A percentile compares a stretch with the other conserved stretches of the same genome.
These are phyloP conservation scores for Penicillium sp. DNA, from an alignment of 2,329 filamentous ascomycete genomes.

Conservation along the genomic window DNA sequence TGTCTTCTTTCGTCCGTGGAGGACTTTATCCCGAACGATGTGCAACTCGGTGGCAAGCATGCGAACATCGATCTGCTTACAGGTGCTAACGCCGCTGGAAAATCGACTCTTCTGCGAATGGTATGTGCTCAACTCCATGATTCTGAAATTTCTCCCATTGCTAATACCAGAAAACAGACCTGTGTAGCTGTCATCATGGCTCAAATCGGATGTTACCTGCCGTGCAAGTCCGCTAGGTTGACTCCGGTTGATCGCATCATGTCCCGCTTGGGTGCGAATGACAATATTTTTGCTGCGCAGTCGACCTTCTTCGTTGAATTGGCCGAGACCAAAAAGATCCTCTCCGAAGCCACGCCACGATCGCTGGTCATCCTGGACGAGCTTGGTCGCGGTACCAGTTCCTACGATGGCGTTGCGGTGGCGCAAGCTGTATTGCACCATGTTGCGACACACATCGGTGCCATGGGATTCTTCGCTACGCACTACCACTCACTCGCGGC, in stretches of 20 bases:
- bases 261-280: slow-evolving; percentile 93
- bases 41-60: slow-evolving; percentile 72
- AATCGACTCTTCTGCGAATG: slow-evolving; percentile 94
- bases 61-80: slow-evolving; percentile 88
- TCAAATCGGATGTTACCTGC: slow-evolving; percentile 89
- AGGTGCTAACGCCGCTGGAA: slow-evolving; percentile 93
- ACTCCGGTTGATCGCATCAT: slow-evolving; percentile 97
- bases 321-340: slow-evolving; percentile 95
- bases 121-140: slow-evolving; percentile 43
- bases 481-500: slow-evolving; percentile 92
- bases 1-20: slow-evolving; percentile 85
- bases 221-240: slow-evolving; percentile 71
- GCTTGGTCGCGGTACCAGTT: slow-evolving; percentile 86
- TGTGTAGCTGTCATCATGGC: slow-evolving; percentile 97
- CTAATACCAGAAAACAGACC: slow-evolving; percentile 52
- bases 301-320: slow-evolving; percentile 98
- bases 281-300: slow-evolving; percentile 98
- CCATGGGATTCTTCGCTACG: slow-evolving; percentile 92
- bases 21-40: slow-evolving; percentile 95
- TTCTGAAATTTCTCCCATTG: background rate
- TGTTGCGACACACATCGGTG: slow-evolving; percentile 85
- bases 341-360: slow-evolving; percentile 85
- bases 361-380: slow-evolving; percentile 96
- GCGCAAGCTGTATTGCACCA: slow-evolving; percentile 97
- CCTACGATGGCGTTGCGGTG: slow-evolving; percentile 93